phyloP scores from a whole-genome alignment of 1,284 basidiomycete genomes.

The Irpex sp. region DNA sequence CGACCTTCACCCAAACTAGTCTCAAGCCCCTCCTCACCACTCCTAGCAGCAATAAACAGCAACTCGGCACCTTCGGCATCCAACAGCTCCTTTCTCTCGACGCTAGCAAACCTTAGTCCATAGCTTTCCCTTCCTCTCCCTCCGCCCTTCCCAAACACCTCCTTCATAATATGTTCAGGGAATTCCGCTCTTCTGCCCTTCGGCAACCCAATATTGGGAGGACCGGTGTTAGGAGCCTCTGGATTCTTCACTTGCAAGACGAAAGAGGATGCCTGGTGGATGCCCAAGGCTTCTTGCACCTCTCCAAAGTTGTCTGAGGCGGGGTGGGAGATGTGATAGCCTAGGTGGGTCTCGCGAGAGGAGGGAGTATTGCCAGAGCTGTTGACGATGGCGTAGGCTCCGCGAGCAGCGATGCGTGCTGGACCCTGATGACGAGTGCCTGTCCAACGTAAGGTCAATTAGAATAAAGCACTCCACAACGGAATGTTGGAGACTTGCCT shows the following conservation, averaged over 20 bases:
- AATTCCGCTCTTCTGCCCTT: slow-evolving; percentile 38
- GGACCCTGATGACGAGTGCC: slow-evolving; percentile 53
- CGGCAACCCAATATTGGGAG: slow-evolving; percentile 30
- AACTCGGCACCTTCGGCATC: slow-evolving; percentile 56
- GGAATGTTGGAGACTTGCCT: slow-evolving; percentile 29
- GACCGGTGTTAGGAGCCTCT: slow-evolving; percentile 37
- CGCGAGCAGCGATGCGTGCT: slow-evolving; percentile 54
- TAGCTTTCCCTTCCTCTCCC: slow-evolving; percentile 38
- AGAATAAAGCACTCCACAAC: no score
- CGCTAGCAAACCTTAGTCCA: slow-evolving; percentile 51
- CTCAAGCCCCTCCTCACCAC: slow-evolving; percentile 44
- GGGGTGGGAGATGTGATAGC: slow-evolving; percentile 57
- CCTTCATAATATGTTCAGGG: slow-evolving; percentile 41
- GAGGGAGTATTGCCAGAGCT: slow-evolving; percentile 41
- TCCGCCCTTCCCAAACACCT: slow-evolving; percentile 44
- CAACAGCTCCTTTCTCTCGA: slow-evolving; percentile 50
- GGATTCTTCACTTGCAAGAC: slow-evolving; percentile 59
- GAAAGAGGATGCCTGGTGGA: slow-evolving; percentile 47
- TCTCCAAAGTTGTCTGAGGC: slow-evolving; percentile 38
- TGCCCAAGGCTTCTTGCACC: slow-evolving; percentile 50
- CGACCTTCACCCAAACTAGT: slow-evolving; percentile 48
- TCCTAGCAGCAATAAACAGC: slow-evolving; percentile 55
- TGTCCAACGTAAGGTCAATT: slow-evolving; percentile 15
- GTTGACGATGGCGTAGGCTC: slow-evolving; percentile 63
- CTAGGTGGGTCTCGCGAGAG: slow-evolving; percentile 48